These are phyloP conservation scores for Teratosphaeria gauchensis DNA, from an alignment of 2,329 filamentous ascomycete species.

Conservation along the genomic window DNA sequence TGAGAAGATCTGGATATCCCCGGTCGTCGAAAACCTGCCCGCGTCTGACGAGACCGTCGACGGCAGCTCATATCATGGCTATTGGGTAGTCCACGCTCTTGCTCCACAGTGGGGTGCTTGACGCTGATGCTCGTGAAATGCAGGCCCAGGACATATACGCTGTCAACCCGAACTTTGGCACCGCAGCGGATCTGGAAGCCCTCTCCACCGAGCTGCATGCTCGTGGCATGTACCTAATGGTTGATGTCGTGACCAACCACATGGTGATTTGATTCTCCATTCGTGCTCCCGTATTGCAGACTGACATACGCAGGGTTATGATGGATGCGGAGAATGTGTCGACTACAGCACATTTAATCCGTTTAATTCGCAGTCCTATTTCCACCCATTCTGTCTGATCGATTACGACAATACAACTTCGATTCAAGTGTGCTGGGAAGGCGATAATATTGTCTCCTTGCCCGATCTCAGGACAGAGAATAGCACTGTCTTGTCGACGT, in stretches of 20 bases:
- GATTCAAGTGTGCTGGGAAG: conserved; percentile 42
- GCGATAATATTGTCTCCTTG: conserved; percentile 41
- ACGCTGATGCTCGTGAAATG: neutral
- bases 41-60: conserved; percentile 20
- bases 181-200: conserved; percentile 24
- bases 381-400: conserved; percentile 21
- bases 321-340: neutral
- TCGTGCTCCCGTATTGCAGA: neutral
- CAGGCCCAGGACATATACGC: conserved; percentile 34
- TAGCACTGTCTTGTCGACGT: conserved; percentile 38
- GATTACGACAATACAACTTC: conserved; percentile 41
- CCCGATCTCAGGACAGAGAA: conserved; percentile 52
- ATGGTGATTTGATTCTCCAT: neutral
- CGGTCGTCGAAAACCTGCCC: conserved; percentile 39
- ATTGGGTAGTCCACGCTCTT: conserved; percentile 31
- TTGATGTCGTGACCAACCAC: conserved; percentile 7
- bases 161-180: conserved; percentile 28
- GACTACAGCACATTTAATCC: conserved; percentile 1
- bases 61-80: conserved; percentile 43
- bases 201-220: conserved; percentile 25
- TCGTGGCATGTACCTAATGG: conserved; percentile 19
- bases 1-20: conserved; percentile 40
- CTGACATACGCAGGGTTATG: neutral
- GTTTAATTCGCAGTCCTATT: conserved; percentile 1
- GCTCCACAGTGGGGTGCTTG: neutral